Percentiles rank a stretch among this genome's conserved stretches.
Conservation (phyloP, 495 filamentous ascomycete species). For the Hypoxylon fragiforme region DNA sequence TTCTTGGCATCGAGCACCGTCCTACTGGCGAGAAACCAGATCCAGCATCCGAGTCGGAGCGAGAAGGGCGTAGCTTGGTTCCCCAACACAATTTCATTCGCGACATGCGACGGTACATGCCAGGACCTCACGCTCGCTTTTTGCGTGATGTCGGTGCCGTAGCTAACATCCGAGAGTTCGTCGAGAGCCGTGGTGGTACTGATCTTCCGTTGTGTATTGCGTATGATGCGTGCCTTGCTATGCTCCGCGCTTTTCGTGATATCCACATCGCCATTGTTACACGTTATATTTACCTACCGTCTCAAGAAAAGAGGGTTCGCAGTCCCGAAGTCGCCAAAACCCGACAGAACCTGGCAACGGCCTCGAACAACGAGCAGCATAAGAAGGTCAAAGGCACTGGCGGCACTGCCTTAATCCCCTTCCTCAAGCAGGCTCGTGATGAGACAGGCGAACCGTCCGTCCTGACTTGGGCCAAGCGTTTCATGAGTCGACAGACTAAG, state of each 20-base stretch:
- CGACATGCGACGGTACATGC: slow-evolving; percentile 98
- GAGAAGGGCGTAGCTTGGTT: slow-evolving; percentile 56
- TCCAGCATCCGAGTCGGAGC: slow-evolving; percentile 48
- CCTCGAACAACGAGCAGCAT: slow-evolving; percentile 51
- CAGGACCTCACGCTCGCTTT: slow-evolving; percentile 86
- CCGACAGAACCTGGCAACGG: slow-evolving; percentile 68
- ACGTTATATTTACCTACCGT: slow-evolving; percentile 86
- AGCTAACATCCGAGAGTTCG: slow-evolving; percentile 87
- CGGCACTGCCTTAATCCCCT: slow-evolving; percentile 88
- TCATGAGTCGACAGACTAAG: slow-evolving; percentile 62
- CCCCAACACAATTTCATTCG: slow-evolving; percentile 87
- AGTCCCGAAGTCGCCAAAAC: slow-evolving; percentile 47
- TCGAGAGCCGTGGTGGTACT: slow-evolving; percentile 59
- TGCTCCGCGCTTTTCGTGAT: slow-evolving; percentile 86
- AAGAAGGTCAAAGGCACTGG: slow-evolving; percentile 85
- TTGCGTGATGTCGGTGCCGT: slow-evolving; percentile 76
- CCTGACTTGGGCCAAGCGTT: slow-evolving; percentile 74
- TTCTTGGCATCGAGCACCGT: slow-evolving; percentile 87
- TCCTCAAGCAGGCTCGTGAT: slow-evolving; percentile 91
- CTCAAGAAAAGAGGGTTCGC: slow-evolving; percentile 52
- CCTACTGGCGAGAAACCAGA: slow-evolving; percentile 75
- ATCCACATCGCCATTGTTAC: slow-evolving; percentile 97
- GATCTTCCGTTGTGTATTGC: slow-evolving; percentile 72
- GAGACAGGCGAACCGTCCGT: slow-evolving; percentile 94
- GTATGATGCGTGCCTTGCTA: slow-evolving; percentile 88